Base-by-base conservation (phyloP, 768 basidiomycete genomes). In the Trametes maxima region DNA sequence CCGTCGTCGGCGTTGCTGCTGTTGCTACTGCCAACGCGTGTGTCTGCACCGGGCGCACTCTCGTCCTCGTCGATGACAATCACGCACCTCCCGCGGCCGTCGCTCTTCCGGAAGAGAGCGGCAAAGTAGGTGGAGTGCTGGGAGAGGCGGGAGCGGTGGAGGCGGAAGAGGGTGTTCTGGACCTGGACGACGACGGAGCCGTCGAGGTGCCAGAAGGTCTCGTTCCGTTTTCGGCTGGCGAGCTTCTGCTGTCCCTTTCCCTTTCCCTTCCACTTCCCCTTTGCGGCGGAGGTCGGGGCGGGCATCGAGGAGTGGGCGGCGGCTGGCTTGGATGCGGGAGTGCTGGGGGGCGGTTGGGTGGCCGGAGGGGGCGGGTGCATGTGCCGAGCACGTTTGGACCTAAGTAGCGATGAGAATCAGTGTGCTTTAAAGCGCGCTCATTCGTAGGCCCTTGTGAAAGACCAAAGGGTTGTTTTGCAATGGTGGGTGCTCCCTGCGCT, bases 111-210 rank as follows among this genome's bases (percentile, higher is more conserved):
- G 40, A 75, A 71, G 17, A 70, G 50, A 0, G 66, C 52, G 1
- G 69, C 65, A 45, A 81, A 80, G 67, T 72, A 79, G 8, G 52
- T 59, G 3, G 75, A 76, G 13, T 74, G 63, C 36, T 60, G 65
- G 13, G 67, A 59, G 5, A 80, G 71, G n/a, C 67, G 69, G 52
- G 74, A 75, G 17, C 73, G 67, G n/a, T 77, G 74, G 16, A 80
- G 61, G 19, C 67, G 69, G 65, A 78, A 79, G 36, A 74, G 67
- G 3, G 68, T 71, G 19, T 69, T 65, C n/a, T 70, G 63, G n/a
- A 76, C 60, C 46, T 76, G 71, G 10, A 81, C 48, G 39, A 77
- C 68, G 1, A 76, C 66, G 8, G 71, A 71, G 1, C 76, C 78
- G 56, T 77, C 76, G 21, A 70, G 67, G 24, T 73, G 64, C 77